These are phyloP conservation scores for Lavandula angustifolia DNA, from an alignment of 257 asterid genomes.

Conservation along the genomic window DNA sequence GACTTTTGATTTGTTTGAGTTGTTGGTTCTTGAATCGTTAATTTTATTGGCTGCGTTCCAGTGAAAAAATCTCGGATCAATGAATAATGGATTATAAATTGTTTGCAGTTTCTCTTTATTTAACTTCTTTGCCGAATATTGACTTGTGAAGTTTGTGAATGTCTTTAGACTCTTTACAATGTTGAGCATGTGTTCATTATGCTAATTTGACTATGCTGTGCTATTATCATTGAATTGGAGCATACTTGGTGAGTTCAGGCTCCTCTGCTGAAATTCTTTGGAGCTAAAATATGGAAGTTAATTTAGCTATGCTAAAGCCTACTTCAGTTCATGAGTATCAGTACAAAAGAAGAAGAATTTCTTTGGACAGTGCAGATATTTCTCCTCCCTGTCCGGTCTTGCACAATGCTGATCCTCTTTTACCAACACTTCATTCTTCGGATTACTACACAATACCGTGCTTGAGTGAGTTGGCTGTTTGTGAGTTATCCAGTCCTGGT, in stretches of 20 bases:
- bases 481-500: constrained; percentile 63
- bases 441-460: constrained; percentile 81
- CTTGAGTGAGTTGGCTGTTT: constrained; percentile 68
- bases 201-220: constrained; percentile 30
- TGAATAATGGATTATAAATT: background rate
- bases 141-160: background rate
- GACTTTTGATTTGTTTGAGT: background rate
- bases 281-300: constrained; percentile 49
- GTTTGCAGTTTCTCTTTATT: background rate
- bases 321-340: constrained; percentile 41
- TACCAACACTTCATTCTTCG: constrained; percentile 58
- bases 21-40: background rate
- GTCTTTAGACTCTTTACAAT: constrained; percentile 15
- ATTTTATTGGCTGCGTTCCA: constrained; percentile 1
- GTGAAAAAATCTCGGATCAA: constrained; percentile 4
- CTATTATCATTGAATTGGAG: constrained; percentile 30
- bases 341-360: constrained; percentile 67
- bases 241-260: constrained; percentile 21
- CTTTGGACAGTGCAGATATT: constrained; percentile 38
- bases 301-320: constrained; percentile 32
- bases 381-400: constrained; percentile 34
- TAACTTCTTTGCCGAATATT: background rate
- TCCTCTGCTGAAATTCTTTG: constrained; percentile 20
- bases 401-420: constrained; percentile 36
- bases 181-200: constrained; percentile 12